Evolutionary conservation across 1,284 basidiomycete species (phyloP).

Genomic region (Sporisorium graminicola): DNA sequence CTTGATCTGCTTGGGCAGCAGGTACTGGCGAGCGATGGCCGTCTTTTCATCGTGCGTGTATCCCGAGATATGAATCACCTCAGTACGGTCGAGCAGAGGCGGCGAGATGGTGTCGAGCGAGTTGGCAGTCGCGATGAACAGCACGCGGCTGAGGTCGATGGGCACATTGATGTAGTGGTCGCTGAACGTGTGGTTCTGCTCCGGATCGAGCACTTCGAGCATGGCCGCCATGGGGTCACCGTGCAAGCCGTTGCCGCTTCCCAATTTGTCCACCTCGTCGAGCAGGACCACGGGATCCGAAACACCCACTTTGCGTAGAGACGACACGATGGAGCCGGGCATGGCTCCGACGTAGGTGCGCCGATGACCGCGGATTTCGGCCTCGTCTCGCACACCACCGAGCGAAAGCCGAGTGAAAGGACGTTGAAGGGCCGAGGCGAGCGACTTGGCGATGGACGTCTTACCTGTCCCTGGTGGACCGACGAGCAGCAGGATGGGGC

Average conservation of each 20-base stretch:
- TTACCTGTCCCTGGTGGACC: slow-evolving; percentile 68
- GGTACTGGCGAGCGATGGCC: slow-evolving; percentile 73
- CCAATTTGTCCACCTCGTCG: slow-evolving; percentile 72
- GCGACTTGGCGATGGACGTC: slow-evolving; percentile 68
- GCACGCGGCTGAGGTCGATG: slow-evolving; percentile 68
- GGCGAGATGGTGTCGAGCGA: slow-evolving; percentile 71
- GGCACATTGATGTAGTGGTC: slow-evolving; percentile 71
- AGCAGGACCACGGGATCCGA: slow-evolving; percentile 71
- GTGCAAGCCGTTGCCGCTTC: slow-evolving; percentile 68
- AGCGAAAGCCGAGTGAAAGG: slow-evolving; percentile 71
- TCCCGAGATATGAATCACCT: slow-evolving; percentile 70
- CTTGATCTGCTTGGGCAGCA: slow-evolving; percentile 84
- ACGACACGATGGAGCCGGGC: slow-evolving; percentile 78
- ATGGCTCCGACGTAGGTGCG: slow-evolving; percentile 65
- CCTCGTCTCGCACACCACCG: slow-evolving; percentile 72
- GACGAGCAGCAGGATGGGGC: slow-evolving; percentile 82
- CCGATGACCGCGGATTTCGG: slow-evolving; percentile 71
- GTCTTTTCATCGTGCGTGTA: slow-evolving; percentile 72
- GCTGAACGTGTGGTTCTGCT: slow-evolving; percentile 71
- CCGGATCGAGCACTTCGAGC: slow-evolving; percentile 71
- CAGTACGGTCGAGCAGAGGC: slow-evolving; percentile 71
- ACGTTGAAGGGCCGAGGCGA: slow-evolving; percentile 80
- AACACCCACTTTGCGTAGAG: slow-evolving; percentile 69
- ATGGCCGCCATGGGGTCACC: slow-evolving; percentile 71
- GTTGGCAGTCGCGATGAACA: slow-evolving; percentile 72